Evolutionary conservation across 1,139 yeast species (phyloP), one percentile per base, ranked within the genome.

Genomic region (Lodderomyces oxycetoniae): DNA sequence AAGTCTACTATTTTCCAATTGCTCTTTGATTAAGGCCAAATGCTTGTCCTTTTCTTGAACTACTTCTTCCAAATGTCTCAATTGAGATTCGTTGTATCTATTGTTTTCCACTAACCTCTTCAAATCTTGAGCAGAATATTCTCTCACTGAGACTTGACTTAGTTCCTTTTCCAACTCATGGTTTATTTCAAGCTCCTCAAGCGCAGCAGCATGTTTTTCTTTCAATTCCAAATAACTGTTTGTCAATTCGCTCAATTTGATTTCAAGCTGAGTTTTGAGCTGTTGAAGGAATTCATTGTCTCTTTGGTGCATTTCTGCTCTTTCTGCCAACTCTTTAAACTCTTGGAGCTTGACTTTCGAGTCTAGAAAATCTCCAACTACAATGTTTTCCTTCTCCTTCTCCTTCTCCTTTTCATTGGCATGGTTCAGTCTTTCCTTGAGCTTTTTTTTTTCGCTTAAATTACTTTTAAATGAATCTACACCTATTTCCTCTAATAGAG

Each of bases 221-320:
- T 53, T 50, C 30, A 75, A 49, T 6, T 56, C 59, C 11, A 61
- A 62, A 38, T 71, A 63, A 30, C 65, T 61, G 6, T 32, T 39
- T 21, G 59, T 57, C 15, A 77, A 46, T 3, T 48, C 49, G 2
- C 50, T 49, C 11, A 65, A 39, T 28, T 57, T 50, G 0, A 41
- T 40, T 6, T 50, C 48, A 17, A 81, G 50, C 4, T 53, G 44
- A 9, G 57, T 63, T 33, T 65, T 69, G 9, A 63, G 57, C 26
- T 63, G 71, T 19, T 62, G 63, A 3, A 77, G 61, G 47, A 68
- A 68, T 40, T 73, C 82, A 37, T 68, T 65, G 35, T 80, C 88
- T 2, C 78, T 61, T 1, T 70, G 54, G 1, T 72, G 50, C 49
- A 71, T 57, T 44, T 82, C 89, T 14, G 79, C 41, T 17, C 48